Conservation (phyloP, 495 filamentous ascomycete species). For the Schizothecium vesticola region DNA sequence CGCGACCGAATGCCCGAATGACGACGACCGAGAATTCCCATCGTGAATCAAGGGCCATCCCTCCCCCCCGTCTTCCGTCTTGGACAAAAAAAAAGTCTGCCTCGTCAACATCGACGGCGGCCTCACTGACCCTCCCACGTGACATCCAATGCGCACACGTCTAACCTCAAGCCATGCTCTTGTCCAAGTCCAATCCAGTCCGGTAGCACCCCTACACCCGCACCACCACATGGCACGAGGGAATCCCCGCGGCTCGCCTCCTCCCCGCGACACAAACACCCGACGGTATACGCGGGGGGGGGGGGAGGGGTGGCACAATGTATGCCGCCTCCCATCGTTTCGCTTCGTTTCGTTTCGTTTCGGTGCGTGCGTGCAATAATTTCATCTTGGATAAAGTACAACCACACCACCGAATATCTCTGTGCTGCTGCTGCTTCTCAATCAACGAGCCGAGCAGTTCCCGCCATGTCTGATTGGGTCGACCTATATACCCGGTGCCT, state of each 20-base stretch:
- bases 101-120: not conserved
- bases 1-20: not conserved
- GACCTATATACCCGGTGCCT: not conserved
- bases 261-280: not conserved
- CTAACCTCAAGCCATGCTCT: not conserved
- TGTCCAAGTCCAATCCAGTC: too few relatives aligned
- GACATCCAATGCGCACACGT: not conserved
- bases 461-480: not conserved
- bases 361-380: not conserved
- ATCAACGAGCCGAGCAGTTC: not conserved
- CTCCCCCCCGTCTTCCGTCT: not conserved
- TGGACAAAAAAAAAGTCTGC: not conserved
- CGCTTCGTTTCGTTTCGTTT: not conserved
- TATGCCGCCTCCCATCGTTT: not conserved
- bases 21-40: not conserved
- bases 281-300: not conserved
- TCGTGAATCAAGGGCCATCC: not conserved
- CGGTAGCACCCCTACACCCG: not conserved
- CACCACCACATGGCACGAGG: not conserved
- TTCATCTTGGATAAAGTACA: not conserved
- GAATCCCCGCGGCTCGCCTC: not conserved
- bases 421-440: not conserved
- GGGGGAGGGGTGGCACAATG: not conserved
- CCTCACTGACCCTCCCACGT: not conserved
- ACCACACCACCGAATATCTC: not conserved